Base-by-base conservation (phyloP, 768 basidiomycete genomes). In the Paxillus involutus region DNA sequence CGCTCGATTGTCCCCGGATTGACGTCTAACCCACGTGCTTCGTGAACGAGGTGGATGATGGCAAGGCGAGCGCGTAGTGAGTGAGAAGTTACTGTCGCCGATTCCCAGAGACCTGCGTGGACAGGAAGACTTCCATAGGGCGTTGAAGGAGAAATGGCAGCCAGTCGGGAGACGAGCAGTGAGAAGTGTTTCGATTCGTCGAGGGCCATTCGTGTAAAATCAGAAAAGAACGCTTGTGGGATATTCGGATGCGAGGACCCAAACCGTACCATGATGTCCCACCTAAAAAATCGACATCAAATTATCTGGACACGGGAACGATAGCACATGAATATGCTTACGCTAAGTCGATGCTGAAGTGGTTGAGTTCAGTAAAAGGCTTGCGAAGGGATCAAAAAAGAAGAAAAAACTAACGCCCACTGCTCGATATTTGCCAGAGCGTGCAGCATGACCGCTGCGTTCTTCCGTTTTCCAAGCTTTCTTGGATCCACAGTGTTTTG, bases 171-270 rank as follows among this genome's bases (percentile, higher is more conserved):
- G 8, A 79, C 79, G 9, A 91, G 77, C 2, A 91, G 73, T 1
- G 85, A 82, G 77, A 90, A 92, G 66, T 91, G 91, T 65, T 91
- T 89, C n/a, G 83, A 84, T 64, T 94, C 90, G 71, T 94, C 91
- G 33, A 91, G 77, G 0, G 89, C 91, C 74, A 94, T 87, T 66
- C 88, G 89, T 1, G 88, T 78, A 65, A 90, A 94, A 70, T 92
- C 89, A 19, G 82, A 80, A 72, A 88, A 91, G 71, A 90, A 91
- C 13, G 85, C 83, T 7, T 80, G 81, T 0, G 90, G 89, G 14
- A 92, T 71, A 44, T 83, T 71, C 30, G 63, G 79, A 68, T 83
- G 77, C 32, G 60, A 75, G 51, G 80, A 80, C 0, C 86, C 88
- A 66, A 89, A 91, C 0, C 91, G 79, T 8, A 81, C 89, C 65